Evolutionary conservation across 805 yeast species (phyloP).

Genomic region (Pichia paraexigua): DNA sequence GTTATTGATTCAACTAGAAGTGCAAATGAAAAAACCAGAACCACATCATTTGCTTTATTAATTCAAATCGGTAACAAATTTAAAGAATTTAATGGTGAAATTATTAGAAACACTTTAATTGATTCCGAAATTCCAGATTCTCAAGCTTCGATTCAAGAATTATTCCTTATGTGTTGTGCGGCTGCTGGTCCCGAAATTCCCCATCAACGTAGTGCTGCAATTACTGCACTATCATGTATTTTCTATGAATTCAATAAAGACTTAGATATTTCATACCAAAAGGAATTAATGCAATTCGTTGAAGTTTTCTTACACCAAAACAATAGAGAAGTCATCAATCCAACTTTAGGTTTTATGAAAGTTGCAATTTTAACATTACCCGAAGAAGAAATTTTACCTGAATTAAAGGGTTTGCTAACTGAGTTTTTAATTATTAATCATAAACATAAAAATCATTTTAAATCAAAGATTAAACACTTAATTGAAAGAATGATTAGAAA

Average conservation of each 20-base stretch:
- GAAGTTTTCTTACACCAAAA: constrained; percentile 86
- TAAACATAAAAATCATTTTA: constrained; percentile 93
- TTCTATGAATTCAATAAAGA: constrained; percentile 75
- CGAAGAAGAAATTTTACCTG: constrained; percentile 60
- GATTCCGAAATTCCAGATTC: constrained; percentile 55
- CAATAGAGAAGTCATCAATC: constrained; percentile 87
- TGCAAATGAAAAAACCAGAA: constrained; percentile 85
- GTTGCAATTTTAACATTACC: constrained; percentile 81
- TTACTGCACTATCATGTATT: constrained; percentile 82
- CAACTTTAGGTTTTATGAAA: constrained; percentile 91
- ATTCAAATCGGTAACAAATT: constrained; percentile 76
- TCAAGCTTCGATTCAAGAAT: constrained; percentile 68
- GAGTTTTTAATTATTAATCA: constrained; percentile 88
- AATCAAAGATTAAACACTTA: constrained; percentile 85
- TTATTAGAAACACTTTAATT: constrained; percentile 54
- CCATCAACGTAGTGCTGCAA: constrained; percentile 95
- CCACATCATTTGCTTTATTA: constrained; percentile 64
- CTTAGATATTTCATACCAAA: constrained; percentile 49
- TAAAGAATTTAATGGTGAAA: constrained; percentile 50
- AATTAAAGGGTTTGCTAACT: constrained; percentile 55
- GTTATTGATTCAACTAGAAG: constrained; percentile 87
- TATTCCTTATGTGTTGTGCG: constrained; percentile 87
- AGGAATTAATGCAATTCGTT: constrained; percentile 78
- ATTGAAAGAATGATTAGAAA: constrained; percentile 85
- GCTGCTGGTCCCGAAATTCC: constrained; percentile 92